These are phyloP conservation scores for Termitomyces sp. DNA, from an alignment of 768 basidiomycete genomes.

Conservation along the genomic window DNA sequence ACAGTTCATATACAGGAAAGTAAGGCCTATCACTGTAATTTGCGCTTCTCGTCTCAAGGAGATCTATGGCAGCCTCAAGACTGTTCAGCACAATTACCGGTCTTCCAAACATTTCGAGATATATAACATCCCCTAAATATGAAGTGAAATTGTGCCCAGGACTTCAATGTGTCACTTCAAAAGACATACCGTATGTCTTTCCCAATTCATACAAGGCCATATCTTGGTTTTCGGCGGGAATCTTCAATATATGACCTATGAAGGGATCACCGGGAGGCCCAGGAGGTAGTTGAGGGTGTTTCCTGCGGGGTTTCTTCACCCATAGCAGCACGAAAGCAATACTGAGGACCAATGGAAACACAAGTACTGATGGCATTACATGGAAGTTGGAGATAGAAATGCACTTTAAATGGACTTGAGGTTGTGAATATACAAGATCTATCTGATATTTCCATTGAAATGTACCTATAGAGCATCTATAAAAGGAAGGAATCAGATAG, in stretches of 20 bases:
- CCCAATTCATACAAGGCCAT: conserved; percentile 22
- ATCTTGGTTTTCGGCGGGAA: conserved; percentile 20
- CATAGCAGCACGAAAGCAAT: background rate
- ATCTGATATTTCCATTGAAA: background rate
- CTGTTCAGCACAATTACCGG: conserved; percentile 26
- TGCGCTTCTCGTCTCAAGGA: conserved; percentile 33
- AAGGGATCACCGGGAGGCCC: conserved; percentile 31
- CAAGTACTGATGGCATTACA: background rate
- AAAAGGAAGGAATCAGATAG: too few relatives aligned
- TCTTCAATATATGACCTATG: conserved; percentile 26
- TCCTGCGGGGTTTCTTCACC: background rate
- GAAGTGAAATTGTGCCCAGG: background rate
- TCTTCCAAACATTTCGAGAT: conserved; percentile 16
- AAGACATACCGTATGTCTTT: conserved; percentile 25
- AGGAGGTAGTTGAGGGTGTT: conserved; percentile 16
- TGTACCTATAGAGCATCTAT: too few relatives aligned
- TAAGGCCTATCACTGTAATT: conserved; percentile 29
- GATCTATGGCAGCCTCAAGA: conserved; percentile 27
- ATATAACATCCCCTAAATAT: conserved; percentile 2
- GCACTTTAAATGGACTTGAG: background rate
- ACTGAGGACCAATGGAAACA: background rate
- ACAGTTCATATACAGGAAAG: conserved; percentile 6
- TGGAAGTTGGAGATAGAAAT: background rate
- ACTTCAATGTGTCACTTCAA: background rate
- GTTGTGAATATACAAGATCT: background rate